Percentiles rank a stretch among this genome's conserved stretches.
Conservation (phyloP, 495 filamentous ascomycete genomes). For the Aspergillus egyptiacus region DNA sequence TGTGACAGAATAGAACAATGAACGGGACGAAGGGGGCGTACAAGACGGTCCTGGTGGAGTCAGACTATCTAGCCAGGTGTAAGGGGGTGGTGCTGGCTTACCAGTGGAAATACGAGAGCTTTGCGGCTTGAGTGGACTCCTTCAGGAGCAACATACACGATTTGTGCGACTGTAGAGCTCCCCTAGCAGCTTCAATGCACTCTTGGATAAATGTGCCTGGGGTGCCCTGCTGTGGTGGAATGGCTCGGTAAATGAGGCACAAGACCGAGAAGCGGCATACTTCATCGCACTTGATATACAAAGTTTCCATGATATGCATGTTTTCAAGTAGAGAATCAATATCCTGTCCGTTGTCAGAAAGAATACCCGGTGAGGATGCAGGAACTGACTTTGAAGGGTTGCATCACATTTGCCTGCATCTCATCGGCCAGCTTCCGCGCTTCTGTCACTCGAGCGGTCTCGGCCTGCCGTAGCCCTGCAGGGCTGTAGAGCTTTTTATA, state of each 20-base stretch:
- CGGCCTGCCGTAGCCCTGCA: constrained; percentile 45
- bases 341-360: constrained; percentile 15
- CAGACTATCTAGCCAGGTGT: constrained; percentile 4
- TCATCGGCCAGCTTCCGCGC: constrained; percentile 30
- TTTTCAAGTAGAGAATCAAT: constrained; percentile 11
- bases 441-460: constrained; percentile 35
- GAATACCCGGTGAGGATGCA: neutral
- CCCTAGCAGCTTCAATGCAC: constrained; percentile 55
- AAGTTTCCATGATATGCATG: constrained; percentile 29
- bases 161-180: constrained; percentile 49
- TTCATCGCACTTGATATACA: constrained; percentile 51
- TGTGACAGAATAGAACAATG: constrained; percentile 65
- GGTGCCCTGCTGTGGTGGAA: constrained; percentile 40
- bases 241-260: constrained; percentile 57
- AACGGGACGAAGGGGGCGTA: constrained; percentile 63
- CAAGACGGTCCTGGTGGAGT: constrained; percentile 51
- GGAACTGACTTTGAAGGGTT: constrained; percentile 28
- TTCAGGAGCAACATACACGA: constrained; percentile 44
- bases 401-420: constrained; percentile 28
- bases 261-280: constrained; percentile 49
- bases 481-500: constrained; percentile 60
- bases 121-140: constrained; percentile 36
- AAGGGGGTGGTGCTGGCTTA: constrained; percentile 24
- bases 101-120: constrained; percentile 59
- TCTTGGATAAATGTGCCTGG: constrained; percentile 49